Base-by-base conservation (phyloP, 306 rosid genomes). In the Hylodesmum podocarpum region DNA sequence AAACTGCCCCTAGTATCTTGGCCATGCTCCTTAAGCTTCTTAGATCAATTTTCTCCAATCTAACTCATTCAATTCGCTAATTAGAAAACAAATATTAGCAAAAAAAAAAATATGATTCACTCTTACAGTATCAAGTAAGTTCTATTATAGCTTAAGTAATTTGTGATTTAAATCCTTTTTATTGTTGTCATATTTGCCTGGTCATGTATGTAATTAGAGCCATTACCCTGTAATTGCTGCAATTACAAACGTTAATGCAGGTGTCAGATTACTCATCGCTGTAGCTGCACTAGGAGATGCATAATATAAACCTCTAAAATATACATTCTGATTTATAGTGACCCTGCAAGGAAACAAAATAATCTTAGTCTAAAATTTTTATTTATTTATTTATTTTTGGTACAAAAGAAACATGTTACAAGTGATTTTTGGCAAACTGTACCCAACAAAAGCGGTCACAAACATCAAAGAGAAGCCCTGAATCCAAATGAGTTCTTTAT, bases 221-320 rank as follows among this genome's bases (percentile, higher is more conserved):
- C 65, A 47, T 75, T 88, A 92, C 96, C 97, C 92, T 0, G 81
- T 72, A 41, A 80, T 78, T 29, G 86, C 9, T 18, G 96, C 96
- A 19, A 90, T 80, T 8, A 92, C 75, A 82, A 90, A 86, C 24
- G 96, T 87, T 51, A 88, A 24, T 6, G 91, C 96, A 0, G 94
- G 97, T 40, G 84, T 81, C 39, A 92, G 79, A 80, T 92, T 92
- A 50, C 68, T 82, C 91, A 88, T 87, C n/a, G 96, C 91, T 1
- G 86, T 88, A 6, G 94, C 81, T 72, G 87, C 84, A 4, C 89
- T 88, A 11, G 94, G 88, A 66, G 88, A 84, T 6, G 93, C 64
- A 29, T 90, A 87, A 41, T 51, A 89, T 47, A 92, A 53, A 12
- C 97, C 96, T 80, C 82, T 87, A 70, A 87, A 87, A 79, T 86